These are phyloP conservation scores for Suillus paluster DNA, from an alignment of 768 basidiomycete species.

Conservation along the genomic window DNA sequence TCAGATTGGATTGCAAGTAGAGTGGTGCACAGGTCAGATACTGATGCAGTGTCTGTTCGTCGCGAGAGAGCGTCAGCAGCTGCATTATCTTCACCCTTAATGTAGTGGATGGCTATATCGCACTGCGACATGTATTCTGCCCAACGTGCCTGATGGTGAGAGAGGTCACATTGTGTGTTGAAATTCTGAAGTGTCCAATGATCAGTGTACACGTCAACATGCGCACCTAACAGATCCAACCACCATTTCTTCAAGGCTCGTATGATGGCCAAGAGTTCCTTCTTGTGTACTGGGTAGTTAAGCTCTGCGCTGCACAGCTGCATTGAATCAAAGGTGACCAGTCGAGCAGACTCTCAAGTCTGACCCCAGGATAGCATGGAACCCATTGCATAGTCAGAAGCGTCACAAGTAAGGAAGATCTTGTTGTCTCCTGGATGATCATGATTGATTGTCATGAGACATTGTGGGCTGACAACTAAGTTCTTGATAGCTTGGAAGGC, in stretches of 20 bases:
- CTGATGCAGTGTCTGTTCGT: no score
- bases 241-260: conserved; percentile 30
- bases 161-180: no score
- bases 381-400: conserved; percentile 8
- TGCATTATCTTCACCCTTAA: conserved; percentile 33
- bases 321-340: conserved; percentile 31
- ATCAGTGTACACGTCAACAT: no score
- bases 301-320: conserved; percentile 21
- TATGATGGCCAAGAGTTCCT: conserved; percentile 40
- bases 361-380: conserved; percentile 9
- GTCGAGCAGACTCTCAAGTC: conserved; percentile 17
- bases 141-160: conserved; percentile 46
- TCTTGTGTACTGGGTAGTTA: conserved; percentile 38
- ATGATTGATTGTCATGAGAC: no score
- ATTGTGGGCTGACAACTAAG: no score
- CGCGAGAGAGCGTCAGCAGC: no score
- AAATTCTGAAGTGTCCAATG: no score
- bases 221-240: conserved; percentile 14
- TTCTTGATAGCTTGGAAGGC: no score
- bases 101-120: conserved; percentile 21
- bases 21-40: no score
- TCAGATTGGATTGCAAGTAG: conserved; percentile 1
- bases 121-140: conserved; percentile 42
- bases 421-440: no score
- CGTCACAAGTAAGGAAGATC: no score